phyloP scores from a whole-genome alignment of 257 asterid species.

The Solanum etuberosum region DNA sequence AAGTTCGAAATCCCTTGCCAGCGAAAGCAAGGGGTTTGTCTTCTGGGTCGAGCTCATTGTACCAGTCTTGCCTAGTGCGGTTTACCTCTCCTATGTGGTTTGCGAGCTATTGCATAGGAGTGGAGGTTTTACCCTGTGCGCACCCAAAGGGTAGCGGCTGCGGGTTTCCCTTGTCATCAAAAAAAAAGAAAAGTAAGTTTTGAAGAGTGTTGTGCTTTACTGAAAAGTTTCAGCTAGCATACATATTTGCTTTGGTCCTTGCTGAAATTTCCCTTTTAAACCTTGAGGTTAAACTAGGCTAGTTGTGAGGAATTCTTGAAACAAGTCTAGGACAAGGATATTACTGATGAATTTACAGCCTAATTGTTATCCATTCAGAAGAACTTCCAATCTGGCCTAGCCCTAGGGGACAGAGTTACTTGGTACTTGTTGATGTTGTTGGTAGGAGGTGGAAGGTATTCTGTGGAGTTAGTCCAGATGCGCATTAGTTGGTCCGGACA shows the following conservation, averaged over 20 bases:
- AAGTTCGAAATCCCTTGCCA: no score
- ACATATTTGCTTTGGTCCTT: not conserved
- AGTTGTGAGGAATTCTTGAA: not conserved
- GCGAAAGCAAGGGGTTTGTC: no score
- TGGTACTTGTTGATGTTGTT: not conserved
- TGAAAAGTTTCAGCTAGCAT: not conserved
- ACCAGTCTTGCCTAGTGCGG: no score
- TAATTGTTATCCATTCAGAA: not conserved
- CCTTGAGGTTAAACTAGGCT: not conserved
- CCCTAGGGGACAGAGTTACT: not conserved
- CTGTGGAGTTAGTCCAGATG: not conserved
- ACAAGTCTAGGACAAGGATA: not conserved
- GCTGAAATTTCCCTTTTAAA: not conserved
- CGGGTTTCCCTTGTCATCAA: no score
- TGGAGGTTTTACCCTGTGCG: no score
- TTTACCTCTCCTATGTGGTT: no score
- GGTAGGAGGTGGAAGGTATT: not conserved
- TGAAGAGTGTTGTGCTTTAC: not conserved
- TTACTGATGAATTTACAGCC: not conserved
- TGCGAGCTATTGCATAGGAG: no score
- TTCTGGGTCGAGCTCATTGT: no score
- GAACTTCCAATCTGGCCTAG: not conserved
- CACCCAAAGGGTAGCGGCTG: no score
- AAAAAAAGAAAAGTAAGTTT: no score
- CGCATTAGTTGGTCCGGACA: not conserved